These are phyloP conservation scores for Beauveria caledonica DNA, from an alignment of 2,329 filamentous ascomycete genomes.

Conservation along the genomic window DNA sequence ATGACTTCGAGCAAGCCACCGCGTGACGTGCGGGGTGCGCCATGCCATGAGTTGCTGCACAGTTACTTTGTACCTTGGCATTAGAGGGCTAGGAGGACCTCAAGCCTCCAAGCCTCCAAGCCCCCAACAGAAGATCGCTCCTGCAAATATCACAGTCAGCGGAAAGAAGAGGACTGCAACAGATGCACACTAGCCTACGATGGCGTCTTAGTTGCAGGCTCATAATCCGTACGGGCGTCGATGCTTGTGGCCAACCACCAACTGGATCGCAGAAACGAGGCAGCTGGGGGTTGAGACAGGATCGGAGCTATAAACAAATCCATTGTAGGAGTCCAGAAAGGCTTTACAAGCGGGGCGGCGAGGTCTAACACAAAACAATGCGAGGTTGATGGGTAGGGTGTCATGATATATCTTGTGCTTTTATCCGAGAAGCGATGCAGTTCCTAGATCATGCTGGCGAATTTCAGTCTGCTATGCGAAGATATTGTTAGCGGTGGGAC, in stretches of 20 bases:
- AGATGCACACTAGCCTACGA: background rate
- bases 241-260: background rate
- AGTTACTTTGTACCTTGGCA: too few species aligned
- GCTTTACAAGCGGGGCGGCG: background rate
- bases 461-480: background rate
- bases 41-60: slow-evolving; percentile 2
- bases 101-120: background rate
- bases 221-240: background rate
- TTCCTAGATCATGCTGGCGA: background rate
- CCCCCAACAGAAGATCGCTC: background rate
- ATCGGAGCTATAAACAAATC: background rate
- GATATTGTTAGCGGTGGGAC: background rate
- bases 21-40: slow-evolving; percentile 6
- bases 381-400: background rate
- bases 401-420: background rate
- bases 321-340: background rate
- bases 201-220: background rate
- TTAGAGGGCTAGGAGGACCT: too few species aligned
- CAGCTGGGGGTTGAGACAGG: background rate
- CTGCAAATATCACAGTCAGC: background rate
- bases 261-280: background rate
- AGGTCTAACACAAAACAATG: background rate
- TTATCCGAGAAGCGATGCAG: background rate
- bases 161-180: background rate
- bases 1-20: slow-evolving; percentile 3